Evolutionary conservation across 164 flowering plant species (phyloP).

Genomic region (Sextonia rubra): DNA sequence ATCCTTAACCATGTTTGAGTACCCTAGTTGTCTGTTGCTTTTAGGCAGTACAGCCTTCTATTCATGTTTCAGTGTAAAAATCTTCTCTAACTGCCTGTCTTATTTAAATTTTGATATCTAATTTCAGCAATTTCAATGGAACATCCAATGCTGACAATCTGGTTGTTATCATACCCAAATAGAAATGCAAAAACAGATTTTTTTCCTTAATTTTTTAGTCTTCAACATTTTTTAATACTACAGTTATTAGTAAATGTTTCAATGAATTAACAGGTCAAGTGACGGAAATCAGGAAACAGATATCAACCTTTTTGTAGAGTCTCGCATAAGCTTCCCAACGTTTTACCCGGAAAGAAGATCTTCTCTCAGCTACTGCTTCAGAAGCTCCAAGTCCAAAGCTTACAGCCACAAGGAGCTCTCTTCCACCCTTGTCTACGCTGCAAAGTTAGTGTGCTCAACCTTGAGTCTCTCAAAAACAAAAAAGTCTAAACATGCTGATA

Average conservation of each 20-base stretch:
- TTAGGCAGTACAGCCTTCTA: background rate
- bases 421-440: constrained; percentile 88
- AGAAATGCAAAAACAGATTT: background rate
- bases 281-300: background rate
- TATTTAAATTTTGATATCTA: too few relatives aligned
- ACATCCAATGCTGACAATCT: background rate
- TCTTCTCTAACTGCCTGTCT: background rate
- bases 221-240: too few relatives aligned
- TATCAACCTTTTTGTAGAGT: constrained; percentile 77
- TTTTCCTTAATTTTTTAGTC: background rate
- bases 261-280: background rate
- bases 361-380: constrained; percentile 92
- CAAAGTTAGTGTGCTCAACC: constrained; percentile 12
- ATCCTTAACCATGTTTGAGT: too few relatives aligned
- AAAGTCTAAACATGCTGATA: background rate
- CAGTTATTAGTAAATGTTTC: background rate
- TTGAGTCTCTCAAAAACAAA: background rate
- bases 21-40: background rate
- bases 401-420: constrained; percentile 88
- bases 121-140: background rate
- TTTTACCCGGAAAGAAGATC: constrained; percentile 61
- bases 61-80: background rate
- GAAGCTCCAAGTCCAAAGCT: constrained; percentile 82
- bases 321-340: constrained; percentile 92
- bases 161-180: background rate